Conservation (phyloP, 148 eudicot species). For the Hydrangea macrophylla region DNA sequence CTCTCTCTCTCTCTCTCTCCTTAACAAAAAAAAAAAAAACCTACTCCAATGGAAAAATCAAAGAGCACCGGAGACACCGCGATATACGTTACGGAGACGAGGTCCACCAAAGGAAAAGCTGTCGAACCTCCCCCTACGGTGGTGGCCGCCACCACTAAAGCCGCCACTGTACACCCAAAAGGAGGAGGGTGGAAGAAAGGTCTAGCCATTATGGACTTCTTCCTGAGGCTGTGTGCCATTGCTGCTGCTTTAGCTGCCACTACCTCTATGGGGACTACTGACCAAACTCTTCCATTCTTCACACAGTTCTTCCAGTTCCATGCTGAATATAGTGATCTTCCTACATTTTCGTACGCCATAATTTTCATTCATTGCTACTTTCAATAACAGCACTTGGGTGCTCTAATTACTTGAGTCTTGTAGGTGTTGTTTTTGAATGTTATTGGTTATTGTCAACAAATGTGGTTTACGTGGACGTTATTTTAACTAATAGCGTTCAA, state of each 20-base stretch:
- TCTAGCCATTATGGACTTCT: slow-evolving; percentile 51
- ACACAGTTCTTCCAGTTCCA: slow-evolving; percentile 79
- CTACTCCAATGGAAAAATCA: slow-evolving; percentile 16
- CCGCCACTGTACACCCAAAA: slow-evolving; percentile 1
- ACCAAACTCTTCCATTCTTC: slow-evolving; percentile 70
- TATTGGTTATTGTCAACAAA: too few relatives aligned
- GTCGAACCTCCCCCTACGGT: not conserved
- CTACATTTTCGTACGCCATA: slow-evolving; percentile 58
- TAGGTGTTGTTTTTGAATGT: too few relatives aligned
- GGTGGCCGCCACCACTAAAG: slow-evolving; percentile 22
- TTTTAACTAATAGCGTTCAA: too few relatives aligned
- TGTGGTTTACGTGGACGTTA: too few relatives aligned
- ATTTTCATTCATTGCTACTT: too few relatives aligned
- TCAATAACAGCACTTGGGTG: too few relatives aligned
- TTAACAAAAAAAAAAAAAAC: too few relatives aligned
- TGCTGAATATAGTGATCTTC: slow-evolving; percentile 69
- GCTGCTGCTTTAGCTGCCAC: slow-evolving; percentile 65
- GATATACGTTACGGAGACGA: slow-evolving; percentile 31
- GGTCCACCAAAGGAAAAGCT: slow-evolving; percentile 23
- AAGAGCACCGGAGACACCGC: slow-evolving; percentile 23
- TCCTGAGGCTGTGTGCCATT: slow-evolving; percentile 54
- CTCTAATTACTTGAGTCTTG: too few relatives aligned
- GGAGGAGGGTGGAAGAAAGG: slow-evolving; percentile 53
- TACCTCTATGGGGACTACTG: slow-evolving; percentile 67
- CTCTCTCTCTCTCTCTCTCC: not conserved